Evolutionary conservation across 768 basidiomycete species (phyloP).

Genomic region (Suillus ampliporus): DNA sequence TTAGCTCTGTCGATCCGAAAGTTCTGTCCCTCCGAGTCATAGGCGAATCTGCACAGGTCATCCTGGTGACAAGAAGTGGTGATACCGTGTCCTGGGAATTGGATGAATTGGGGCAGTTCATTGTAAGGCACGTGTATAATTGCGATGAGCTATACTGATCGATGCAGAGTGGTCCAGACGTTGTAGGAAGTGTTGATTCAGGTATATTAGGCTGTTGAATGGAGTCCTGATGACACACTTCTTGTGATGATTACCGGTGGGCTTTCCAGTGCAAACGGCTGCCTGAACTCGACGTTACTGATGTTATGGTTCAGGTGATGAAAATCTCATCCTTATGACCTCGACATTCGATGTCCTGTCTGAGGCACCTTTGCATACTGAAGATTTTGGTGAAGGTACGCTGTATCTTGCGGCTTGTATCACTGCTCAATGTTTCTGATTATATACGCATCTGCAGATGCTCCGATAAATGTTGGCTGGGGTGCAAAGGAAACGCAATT

Average conservation of each 20-base stretch:
- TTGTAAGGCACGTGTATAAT: constrained; percentile 40
- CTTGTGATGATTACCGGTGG: constrained; percentile 81
- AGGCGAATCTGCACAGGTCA: constrained; percentile 71
- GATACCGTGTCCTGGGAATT: constrained; percentile 78
- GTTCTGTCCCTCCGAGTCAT: constrained; percentile 72
- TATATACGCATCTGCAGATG: constrained; percentile 53
- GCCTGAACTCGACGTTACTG: not conserved
- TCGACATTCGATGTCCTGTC: constrained; percentile 87
- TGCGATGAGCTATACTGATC: not conserved
- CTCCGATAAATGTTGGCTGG: constrained; percentile 97
- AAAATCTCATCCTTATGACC: constrained; percentile 88
- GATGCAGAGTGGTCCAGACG: constrained; percentile 51
- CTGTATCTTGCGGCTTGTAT: not conserved
- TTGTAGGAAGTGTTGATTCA: constrained; percentile 86
- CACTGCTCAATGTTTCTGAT: constrained; percentile 2
- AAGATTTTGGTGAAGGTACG: constrained; percentile 83
- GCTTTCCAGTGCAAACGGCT: constrained; percentile 12
- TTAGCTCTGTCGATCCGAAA: constrained; percentile 38
- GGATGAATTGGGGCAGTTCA: constrained; percentile 48
- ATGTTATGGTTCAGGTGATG: constrained; percentile 53
- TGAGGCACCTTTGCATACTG: constrained; percentile 72
- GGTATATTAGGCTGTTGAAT: constrained; percentile 83
- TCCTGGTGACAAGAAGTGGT: constrained; percentile 73
- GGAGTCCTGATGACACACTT: constrained; percentile 94
- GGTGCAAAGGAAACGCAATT: constrained; percentile 97